Evolutionary conservation across 2,329 filamentous ascomycete species (phyloP).

Genomic region (Aspergillus pseudoterreus): DNA sequence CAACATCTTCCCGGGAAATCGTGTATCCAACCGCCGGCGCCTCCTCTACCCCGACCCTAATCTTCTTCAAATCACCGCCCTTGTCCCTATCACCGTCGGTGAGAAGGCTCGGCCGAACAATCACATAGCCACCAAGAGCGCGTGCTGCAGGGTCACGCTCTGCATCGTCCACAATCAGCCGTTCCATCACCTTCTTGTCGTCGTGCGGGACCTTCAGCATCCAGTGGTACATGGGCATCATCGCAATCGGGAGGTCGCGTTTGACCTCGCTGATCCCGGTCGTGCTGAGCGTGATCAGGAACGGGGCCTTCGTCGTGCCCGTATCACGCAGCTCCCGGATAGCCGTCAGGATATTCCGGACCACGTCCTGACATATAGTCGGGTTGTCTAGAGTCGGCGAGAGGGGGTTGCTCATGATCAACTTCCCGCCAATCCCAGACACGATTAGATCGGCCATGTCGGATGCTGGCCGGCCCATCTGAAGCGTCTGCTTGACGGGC

Average conservation of each 20-base stretch:
- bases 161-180: constrained; percentile 20
- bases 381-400: constrained; percentile 31
- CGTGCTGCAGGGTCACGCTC: constrained; percentile 1
- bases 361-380: constrained; percentile 30
- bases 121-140: constrained; percentile 12
- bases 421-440: constrained; percentile 45
- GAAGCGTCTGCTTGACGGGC: constrained; percentile 37
- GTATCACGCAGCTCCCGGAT: constrained; percentile 1
- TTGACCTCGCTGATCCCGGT: constrained; percentile 28
- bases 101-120: constrained; percentile 34
- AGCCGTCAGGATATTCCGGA: constrained; percentile 24
- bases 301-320: constrained; percentile 13
- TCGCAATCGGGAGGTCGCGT: constrained; percentile 29
- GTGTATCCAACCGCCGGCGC: constrained; percentile 16
- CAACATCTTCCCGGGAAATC: constrained; percentile 28
- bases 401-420: constrained; percentile 23
- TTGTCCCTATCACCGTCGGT: constrained; percentile 21
- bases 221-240: constrained; percentile 28
- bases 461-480: constrained; percentile 10
- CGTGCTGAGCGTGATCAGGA: constrained; percentile 30
- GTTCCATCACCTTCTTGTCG: constrained; percentile 34
- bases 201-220: background rate
- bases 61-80: too few species aligned
- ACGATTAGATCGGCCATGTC: constrained; percentile 41
- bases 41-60: constrained; percentile 14